phyloP scores from a whole-genome alignment of 164 flowering plant species.

The Umbellularia californica region DNA sequence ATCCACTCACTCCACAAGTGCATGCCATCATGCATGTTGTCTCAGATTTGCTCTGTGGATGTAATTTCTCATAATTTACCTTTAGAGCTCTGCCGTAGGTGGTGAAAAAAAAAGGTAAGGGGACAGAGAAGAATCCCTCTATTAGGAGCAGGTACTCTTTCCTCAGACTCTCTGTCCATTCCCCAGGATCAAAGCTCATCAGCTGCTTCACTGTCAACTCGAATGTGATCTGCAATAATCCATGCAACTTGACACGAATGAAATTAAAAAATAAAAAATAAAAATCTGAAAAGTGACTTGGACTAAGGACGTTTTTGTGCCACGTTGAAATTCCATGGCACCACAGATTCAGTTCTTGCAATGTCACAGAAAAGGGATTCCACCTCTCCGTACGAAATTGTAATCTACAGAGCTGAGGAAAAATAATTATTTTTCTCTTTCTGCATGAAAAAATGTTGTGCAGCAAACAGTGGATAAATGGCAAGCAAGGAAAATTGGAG shows the following conservation, averaged over 20 bases:
- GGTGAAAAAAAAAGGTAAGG: conserved; percentile 70
- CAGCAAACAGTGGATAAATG: too few species aligned
- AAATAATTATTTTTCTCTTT: too few species aligned
- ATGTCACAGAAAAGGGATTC: too few species aligned
- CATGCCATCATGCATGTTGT: not conserved
- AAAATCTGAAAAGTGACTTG: too few species aligned
- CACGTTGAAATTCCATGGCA: too few species aligned
- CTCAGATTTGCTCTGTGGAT: not conserved
- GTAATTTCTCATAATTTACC: conserved; percentile 22
- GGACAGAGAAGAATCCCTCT: conserved; percentile 86
- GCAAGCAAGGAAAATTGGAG: too few species aligned
- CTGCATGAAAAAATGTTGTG: too few species aligned
- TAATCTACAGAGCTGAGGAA: too few species aligned
- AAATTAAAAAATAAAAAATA: too few species aligned
- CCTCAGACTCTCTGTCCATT: conserved; percentile 81
- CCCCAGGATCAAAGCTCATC: conserved; percentile 94
- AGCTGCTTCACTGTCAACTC: conserved; percentile 86
- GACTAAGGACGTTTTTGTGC: too few species aligned
- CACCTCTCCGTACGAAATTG: too few species aligned
- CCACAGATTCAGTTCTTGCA: too few species aligned
- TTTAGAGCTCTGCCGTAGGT: conserved; percentile 77
- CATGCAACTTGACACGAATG: not conserved
- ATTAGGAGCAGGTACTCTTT: conserved; percentile 82
- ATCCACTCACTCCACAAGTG: not conserved
- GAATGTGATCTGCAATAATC: conserved; percentile 68